Evolutionary conservation across 2,329 filamentous ascomycete genomes (phyloP), one percentile per base, ranked within the genome.

Genomic region (Colletotrichum sidae): DNA sequence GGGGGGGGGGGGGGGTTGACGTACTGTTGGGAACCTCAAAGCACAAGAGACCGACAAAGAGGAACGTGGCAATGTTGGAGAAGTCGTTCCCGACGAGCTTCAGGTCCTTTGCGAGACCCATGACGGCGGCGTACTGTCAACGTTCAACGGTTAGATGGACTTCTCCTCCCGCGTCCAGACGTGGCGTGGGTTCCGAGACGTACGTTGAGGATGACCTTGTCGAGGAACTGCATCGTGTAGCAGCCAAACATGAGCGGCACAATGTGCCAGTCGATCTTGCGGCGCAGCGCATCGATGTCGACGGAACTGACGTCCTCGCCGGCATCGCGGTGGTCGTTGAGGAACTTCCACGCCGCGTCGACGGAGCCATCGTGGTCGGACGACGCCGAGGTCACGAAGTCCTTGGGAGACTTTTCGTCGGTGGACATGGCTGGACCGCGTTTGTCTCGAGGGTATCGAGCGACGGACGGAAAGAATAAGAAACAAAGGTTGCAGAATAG

Each of bases 191-290:
- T 8, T 15, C 8, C 13, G 42, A 6, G 17, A 77, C 83, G 72
- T 55, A 88, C 86, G 70, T 90, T 90, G 49, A 89, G 81, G 35
- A 87, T 82, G 65, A 89, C 84, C 75, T 90, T 90, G 78, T 90
- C 88, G 49, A 89, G 78, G 69, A 88, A 88, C 70, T 89, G 86
- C 76, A 89, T 80, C n/a, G 83, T 84, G 71, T 90, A 90, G 71
- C 83, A 86, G 49, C 81, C 75, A 66, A 89, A 88, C 84, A 89
- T 88, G 57, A 89, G 78, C 0, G 87, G 87, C 39, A 90, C 79
- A 57, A 90, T 86, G 53, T 79, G 83, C 77, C 78, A 84, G 70
- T 90, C 87, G 53, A 90, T 83, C 74, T 84, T 87, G 65, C 83
- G 81, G 5, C 85, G 77, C 47, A 89, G 73, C 2, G 75, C 75